A percentile compares a stretch with the other conserved stretches of the same genome.
These are phyloP conservation scores for Pythium insidiosum DNA, from an alignment of 352 stramenopile species.

Conservation along the genomic window DNA sequence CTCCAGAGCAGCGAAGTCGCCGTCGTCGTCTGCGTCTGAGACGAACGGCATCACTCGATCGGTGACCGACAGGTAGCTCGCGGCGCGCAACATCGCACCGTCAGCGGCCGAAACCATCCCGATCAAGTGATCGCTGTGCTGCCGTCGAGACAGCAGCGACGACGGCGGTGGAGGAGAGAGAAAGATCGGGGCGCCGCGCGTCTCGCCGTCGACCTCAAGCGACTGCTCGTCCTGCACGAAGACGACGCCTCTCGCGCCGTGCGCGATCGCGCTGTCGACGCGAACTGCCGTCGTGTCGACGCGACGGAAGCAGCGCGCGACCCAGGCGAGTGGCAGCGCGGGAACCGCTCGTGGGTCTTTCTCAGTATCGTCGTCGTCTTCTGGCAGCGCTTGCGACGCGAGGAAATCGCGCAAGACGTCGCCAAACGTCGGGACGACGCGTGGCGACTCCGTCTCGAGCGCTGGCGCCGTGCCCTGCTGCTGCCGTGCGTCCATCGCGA, in stretches of 20 bases:
- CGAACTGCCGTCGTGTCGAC: constrained; percentile 26
- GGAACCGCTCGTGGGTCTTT: constrained; percentile 2
- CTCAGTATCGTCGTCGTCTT: constrained; percentile 13
- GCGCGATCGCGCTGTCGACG: constrained; percentile 30
- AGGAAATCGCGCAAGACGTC: constrained; percentile 17
- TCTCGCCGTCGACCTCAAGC: constrained; percentile 14
- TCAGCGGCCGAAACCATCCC: constrained; percentile 27
- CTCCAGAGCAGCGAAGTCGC: too few relatives aligned
- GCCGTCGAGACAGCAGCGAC: background rate
- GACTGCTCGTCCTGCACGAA: constrained; percentile 29
- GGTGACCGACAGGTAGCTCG: constrained; percentile 14
- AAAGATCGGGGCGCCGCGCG: constrained; percentile 1
- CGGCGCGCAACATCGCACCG: constrained; percentile 17
- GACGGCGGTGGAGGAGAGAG: background rate
- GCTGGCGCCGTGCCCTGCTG: too few relatives aligned
- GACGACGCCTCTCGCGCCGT: constrained; percentile 40
- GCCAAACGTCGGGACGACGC: too few relatives aligned
- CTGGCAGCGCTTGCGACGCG: constrained; percentile 3
- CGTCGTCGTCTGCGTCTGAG: constrained; percentile 12
- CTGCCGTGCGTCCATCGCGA: background rate
- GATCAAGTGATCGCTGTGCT: constrained; percentile 12
- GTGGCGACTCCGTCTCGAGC: too few relatives aligned
- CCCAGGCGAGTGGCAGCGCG: constrained; percentile 8
- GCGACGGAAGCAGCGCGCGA: constrained; percentile 41
- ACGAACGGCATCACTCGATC: constrained; percentile 19